Evolutionary conservation across 1,284 basidiomycete species (phyloP), one percentile per base, ranked within the genome.

Genomic region (Phylloporus sp.): DNA sequence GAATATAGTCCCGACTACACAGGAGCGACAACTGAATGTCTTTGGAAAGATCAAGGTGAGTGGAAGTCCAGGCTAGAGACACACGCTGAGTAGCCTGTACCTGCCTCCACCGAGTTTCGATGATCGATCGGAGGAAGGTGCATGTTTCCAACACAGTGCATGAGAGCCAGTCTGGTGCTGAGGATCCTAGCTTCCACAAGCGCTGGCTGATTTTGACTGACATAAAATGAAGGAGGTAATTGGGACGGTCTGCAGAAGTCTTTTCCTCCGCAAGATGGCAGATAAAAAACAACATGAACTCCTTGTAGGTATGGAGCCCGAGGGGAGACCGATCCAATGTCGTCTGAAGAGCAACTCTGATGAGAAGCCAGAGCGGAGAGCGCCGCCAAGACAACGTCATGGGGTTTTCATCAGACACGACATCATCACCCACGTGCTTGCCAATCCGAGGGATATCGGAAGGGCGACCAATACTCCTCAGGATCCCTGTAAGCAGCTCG

Each of bases 321-420:
- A 55, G 52, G 20, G 52, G 19, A 32, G 27, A 29, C 15, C 52
- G 27, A 29, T 27, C 74, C 14, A 85, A 75, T 2, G 82, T 78
- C 0, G 82, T 83, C 65, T 87, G 85, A 17, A 87, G 67, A 1
- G 72, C 71, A 10, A 82, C 75, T 43, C 78, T 72, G 14, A 81
- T 68, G 6, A 81, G 70, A 27, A 82, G 74, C 80, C 81, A 82
- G 4, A 82, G 68, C 2, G 79, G 66, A 2, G 80, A 80, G 27
- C 82, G 77, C 11, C 80, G 74, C 82, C 80, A 82, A 12, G 79
- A 14, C 4, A 27, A 7, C 6, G 19, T n/a, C 25, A 14, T 6
- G 32, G 4, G 4, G 32, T 27, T 20, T 27, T 29, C 57, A 1
- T 71, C 62, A 74, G 74, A 77, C 2, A 78, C 43, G 10, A 78